phyloP scores from a whole-genome alignment of 805 yeast genomes.

The Candida montana region DNA sequence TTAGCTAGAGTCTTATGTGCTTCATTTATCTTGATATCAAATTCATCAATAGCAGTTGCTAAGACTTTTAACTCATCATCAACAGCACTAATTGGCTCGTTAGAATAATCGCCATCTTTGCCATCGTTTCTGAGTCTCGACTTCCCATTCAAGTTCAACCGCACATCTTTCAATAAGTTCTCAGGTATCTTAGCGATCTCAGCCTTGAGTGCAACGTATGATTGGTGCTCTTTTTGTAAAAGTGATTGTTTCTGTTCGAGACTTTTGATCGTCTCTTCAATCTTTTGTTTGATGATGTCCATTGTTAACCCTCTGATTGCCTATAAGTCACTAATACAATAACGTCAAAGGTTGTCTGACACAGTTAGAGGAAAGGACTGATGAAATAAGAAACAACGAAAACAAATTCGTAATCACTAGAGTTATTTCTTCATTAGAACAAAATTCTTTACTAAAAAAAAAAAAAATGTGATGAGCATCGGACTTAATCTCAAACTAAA shows the following conservation, averaged over 20 bases:
- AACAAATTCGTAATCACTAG: too few relatives aligned
- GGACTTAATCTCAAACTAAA: too few relatives aligned
- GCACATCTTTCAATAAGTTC: too few relatives aligned
- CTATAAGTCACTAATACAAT: too few relatives aligned
- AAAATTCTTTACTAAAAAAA: too few relatives aligned
- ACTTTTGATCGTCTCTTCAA: conserved; percentile 4
- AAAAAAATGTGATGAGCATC: too few relatives aligned
- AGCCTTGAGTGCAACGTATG: conserved; percentile 17
- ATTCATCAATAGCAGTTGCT: conserved; percentile 35
- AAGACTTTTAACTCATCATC: conserved; percentile 26
- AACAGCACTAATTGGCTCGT: conserved; percentile 28
- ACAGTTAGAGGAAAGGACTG: too few relatives aligned
- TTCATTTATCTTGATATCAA: conserved; percentile 34
- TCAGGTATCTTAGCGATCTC: background rate
- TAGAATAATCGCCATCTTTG: conserved; percentile 8
- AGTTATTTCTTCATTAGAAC: too few relatives aligned
- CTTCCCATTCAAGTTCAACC: conserved; percentile 17
- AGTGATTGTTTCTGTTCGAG: conserved; percentile 6
- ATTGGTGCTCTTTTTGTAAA: conserved; percentile 16
- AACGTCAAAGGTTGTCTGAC: too few relatives aligned
- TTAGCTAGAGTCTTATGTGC: conserved; percentile 31
- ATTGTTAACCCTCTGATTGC: conserved; percentile 1
- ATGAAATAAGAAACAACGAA: too few relatives aligned
- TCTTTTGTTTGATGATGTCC: conserved; percentile 15
- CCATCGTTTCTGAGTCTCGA: conserved; percentile 15